Percentiles rank a stretch among this genome's conserved stretches.
These are phyloP conservation scores for Xylogone sp. DNA, from an alignment of 2,329 filamentous ascomycete genomes.

Conservation along the genomic window DNA sequence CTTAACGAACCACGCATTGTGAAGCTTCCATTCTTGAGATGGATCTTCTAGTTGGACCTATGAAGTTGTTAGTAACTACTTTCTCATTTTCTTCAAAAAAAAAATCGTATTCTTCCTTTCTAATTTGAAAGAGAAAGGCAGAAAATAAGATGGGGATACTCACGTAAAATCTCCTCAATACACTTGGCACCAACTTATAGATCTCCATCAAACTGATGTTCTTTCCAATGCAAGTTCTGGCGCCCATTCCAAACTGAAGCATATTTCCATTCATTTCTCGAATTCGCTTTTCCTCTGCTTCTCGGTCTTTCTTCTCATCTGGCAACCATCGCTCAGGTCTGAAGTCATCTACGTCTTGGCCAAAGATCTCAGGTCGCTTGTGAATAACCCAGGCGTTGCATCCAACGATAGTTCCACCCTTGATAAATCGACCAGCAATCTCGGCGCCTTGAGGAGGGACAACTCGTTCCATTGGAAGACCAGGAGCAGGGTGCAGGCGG, in stretches of 20 bases:
- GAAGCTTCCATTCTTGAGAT: slow-evolving; percentile 51
- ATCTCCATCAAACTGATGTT: slow-evolving; percentile 61
- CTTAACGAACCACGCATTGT: slow-evolving; percentile 62
- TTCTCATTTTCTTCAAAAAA: no score
- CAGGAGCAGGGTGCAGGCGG: slow-evolving; percentile 70
- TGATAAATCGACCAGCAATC: slow-evolving; percentile 58
- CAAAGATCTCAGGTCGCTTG: slow-evolving; percentile 63
- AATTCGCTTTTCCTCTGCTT: slow-evolving; percentile 47
- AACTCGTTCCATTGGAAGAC: slow-evolving; percentile 69
- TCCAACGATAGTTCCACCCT: slow-evolving; percentile 70
- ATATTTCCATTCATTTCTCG: slow-evolving; percentile 66
- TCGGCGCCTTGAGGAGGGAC: slow-evolving; percentile 62
- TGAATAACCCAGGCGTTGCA: slow-evolving; percentile 75
- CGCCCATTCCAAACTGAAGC: slow-evolving; percentile 71
- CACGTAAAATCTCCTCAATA: slow-evolving; percentile 63
- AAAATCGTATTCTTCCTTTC: no score
- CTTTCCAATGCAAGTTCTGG: slow-evolving; percentile 67
- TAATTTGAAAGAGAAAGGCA: no score
- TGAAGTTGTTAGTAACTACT: slow-evolving; percentile 4
- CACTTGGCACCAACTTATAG: slow-evolving; percentile 57
- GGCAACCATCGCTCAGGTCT: slow-evolving; percentile 65
- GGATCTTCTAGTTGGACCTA: slow-evolving; percentile 53
- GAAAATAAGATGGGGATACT: no score
- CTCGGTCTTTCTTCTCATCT: slow-evolving; percentile 33
- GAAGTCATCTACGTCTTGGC: slow-evolving; percentile 60